Evolutionary conservation across 2,329 filamentous ascomycete species (phyloP).

Genomic region (Piedraia hortae): DNA sequence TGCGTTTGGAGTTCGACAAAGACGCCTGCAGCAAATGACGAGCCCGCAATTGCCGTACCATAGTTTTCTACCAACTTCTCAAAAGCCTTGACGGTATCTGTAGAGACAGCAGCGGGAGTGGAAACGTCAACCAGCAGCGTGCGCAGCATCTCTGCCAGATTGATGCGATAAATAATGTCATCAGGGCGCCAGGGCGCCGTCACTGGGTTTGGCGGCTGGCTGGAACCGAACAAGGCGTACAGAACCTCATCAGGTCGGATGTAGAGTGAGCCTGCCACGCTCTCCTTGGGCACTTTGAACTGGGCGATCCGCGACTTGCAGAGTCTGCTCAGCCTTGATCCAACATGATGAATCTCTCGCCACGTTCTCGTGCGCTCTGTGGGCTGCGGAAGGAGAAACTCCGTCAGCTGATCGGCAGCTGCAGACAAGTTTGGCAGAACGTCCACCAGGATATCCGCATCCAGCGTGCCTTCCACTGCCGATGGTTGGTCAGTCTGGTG

Average conservation of each 20-base stretch:
- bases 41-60: conserved; percentile 5
- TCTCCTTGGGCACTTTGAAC: conserved; percentile 12
- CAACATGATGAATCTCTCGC: conserved; percentile 11
- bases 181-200: conserved; percentile 14
- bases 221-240: conserved; percentile 13
- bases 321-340: conserved; percentile 15
- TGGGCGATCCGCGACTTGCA: conserved; percentile 12
- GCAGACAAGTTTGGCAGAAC: conserved; percentile 14
- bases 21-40: conserved; percentile 4
- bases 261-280: conserved; percentile 16
- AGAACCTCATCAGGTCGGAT: conserved; percentile 15
- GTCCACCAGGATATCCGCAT: conserved; percentile 16
- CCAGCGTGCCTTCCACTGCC: too few species aligned
- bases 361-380: conserved; percentile 6
- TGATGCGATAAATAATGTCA: conserved; percentile 18
- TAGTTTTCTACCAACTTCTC: conserved; percentile 6
- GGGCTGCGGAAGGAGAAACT: conserved; percentile 9
- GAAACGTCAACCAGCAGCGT: conserved; percentile 11
- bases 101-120: conserved; percentile 6
- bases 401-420: conserved; percentile 8
- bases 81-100: conserved; percentile 8
- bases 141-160: conserved; percentile 17
- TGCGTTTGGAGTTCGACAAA: conserved; percentile 9
- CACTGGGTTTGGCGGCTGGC: conserved; percentile 6
- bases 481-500: too few species aligned